phyloP scores from a whole-genome alignment of 2,329 filamentous ascomycete genomes.

The Neocatenulostroma microsporum region DNA sequence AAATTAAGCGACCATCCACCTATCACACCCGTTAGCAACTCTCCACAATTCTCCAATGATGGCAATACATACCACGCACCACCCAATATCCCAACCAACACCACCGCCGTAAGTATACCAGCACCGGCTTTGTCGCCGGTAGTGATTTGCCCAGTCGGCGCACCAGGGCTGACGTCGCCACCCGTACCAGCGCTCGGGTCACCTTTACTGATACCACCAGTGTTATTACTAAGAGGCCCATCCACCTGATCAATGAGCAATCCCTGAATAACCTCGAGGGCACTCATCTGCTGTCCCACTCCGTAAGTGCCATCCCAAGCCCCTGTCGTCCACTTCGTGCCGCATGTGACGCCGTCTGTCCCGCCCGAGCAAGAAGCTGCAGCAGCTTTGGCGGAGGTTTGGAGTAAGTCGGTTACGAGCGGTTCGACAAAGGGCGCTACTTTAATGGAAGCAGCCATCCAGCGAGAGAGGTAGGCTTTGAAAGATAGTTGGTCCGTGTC shows the following conservation, averaged over 20 bases:
- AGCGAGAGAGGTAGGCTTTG: constrained; percentile 43
- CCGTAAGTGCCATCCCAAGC: constrained; percentile 40
- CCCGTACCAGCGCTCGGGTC: constrained; percentile 37
- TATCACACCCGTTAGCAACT: constrained; percentile 1
- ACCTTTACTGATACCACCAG: constrained; percentile 47
- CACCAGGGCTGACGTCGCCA: constrained; percentile 20
- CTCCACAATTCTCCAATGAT: neutral
- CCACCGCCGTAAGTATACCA: constrained; percentile 31
- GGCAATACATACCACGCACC: constrained; percentile 9
- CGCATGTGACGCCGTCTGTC: constrained; percentile 34
- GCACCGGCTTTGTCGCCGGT: constrained; percentile 61
- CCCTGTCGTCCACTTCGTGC: constrained; percentile 32
- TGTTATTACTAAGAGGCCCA: constrained; percentile 40
- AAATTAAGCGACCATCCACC: constrained; percentile 39
- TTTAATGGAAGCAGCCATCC: constrained; percentile 42
- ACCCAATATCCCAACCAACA: constrained; percentile 13
- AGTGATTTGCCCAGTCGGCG: constrained; percentile 37
- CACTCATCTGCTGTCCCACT: constrained; percentile 49
- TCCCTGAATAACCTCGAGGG: constrained; percentile 42
- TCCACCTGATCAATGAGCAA: constrained; percentile 32
- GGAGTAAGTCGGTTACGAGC: too few species aligned
- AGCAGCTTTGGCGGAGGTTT: constrained; percentile 47
- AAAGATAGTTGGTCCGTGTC: constrained; percentile 40
- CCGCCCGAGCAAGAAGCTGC: constrained; percentile 47
- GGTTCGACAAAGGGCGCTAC: constrained; percentile 37